Percentiles rank a stretch among this genome's conserved stretches.
These are phyloP conservation scores for Sorghum bicolor DNA, from an alignment of 176 grass and related monocot genomes.

Conservation along the genomic window DNA sequence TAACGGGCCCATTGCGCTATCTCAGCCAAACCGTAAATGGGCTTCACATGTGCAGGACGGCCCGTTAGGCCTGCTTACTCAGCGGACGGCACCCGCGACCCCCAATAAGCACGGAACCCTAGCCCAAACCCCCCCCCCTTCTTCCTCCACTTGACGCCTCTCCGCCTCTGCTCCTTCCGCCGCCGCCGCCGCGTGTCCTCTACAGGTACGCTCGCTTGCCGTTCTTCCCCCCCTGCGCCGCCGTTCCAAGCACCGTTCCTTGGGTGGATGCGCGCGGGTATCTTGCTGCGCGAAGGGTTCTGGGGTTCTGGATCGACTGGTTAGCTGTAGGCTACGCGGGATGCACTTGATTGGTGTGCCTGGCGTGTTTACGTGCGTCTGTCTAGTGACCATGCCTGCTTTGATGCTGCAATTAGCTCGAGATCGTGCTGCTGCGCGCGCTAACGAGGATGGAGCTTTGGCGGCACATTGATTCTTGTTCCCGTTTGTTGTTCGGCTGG, in stretches of 20 bases:
- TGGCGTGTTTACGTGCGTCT: not conserved
- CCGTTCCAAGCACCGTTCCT: not conserved
- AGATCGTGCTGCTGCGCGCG: not conserved
- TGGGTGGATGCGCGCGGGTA: not conserved
- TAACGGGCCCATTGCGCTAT: not conserved
- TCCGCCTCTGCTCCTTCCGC: not conserved
- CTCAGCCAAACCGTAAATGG: not conserved
- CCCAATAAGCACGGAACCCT: constrained; percentile 16
- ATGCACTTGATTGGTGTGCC: not conserved
- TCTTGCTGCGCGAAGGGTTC: not conserved
- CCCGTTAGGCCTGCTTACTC: not conserved
- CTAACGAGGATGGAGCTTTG: not conserved
- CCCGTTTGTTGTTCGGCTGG: not conserved
- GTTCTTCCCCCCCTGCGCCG: not conserved
- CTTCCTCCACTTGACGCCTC: not conserved
- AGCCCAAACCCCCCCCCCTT: not conserved
- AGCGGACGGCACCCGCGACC: not conserved
- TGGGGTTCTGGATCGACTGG: not conserved
- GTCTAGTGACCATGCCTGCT: not conserved
- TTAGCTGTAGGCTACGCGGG: not conserved
- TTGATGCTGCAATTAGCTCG: not conserved
- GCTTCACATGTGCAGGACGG: not conserved
- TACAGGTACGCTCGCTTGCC: constrained; percentile 2
- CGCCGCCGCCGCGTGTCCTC: not conserved
- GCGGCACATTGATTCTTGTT: not conserved